Evolutionary conservation across 768 basidiomycete species (phyloP).

Genomic region (Strobilomyces dryophilus): DNA sequence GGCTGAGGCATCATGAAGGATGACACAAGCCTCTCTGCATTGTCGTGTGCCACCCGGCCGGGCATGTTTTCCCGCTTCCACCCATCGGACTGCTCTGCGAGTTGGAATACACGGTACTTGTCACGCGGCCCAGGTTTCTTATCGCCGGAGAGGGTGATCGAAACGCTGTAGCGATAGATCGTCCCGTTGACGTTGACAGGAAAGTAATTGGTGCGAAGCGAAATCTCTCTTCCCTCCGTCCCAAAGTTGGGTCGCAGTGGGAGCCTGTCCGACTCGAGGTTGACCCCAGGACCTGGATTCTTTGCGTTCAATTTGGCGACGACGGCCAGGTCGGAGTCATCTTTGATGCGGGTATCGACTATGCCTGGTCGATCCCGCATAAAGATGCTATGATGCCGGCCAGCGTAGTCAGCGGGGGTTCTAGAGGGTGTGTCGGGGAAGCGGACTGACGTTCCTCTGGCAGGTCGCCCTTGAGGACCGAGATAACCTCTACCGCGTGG

Average conservation of each 20-base stretch:
- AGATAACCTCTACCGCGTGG: constrained; percentile 7
- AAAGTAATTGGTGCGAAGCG: constrained; percentile 48
- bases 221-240: constrained; percentile 34
- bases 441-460: constrained; percentile 16
- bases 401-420: neutral
- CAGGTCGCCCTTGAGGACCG: constrained; percentile 15
- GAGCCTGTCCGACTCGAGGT: constrained; percentile 16
- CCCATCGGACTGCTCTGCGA: constrained; percentile 38
- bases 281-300: constrained; percentile 5
- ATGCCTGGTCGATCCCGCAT: constrained; percentile 35
- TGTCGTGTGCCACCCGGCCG: constrained; percentile 43
- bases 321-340: constrained; percentile 36
- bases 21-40: constrained; percentile 39
- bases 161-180: constrained; percentile 39
- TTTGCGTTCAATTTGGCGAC: constrained; percentile 27
- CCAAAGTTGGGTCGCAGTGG: constrained; percentile 47
- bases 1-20: constrained; percentile 38
- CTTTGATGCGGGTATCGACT: constrained; percentile 51
- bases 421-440: neutral
- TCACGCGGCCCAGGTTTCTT: constrained; percentile 30
- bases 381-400: constrained; percentile 24
- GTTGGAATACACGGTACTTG: constrained; percentile 40
- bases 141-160: constrained; percentile 19
- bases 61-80: constrained; percentile 37
- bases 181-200: constrained; percentile 35